Evolutionary conservation across 768 basidiomycete species (phyloP).

Genomic region (Lactarius sanguifluus): DNA sequence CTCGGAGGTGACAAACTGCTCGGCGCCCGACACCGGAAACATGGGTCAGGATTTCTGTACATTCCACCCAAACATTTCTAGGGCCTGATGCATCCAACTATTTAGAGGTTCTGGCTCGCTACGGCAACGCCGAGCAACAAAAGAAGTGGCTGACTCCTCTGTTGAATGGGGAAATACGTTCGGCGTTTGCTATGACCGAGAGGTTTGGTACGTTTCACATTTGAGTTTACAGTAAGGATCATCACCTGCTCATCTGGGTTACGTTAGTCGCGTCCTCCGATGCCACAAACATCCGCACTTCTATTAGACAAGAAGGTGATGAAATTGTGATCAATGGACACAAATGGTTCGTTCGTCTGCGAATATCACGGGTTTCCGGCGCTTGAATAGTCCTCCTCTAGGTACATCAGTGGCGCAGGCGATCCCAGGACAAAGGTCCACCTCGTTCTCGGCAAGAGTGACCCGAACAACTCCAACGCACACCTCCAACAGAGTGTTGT

Average conservation of each 20-base stretch:
- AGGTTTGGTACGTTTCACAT: conserved; percentile 59
- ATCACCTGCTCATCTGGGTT: conserved; percentile 20
- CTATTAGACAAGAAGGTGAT: conserved; percentile 77
- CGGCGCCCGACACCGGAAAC: conserved; percentile 96
- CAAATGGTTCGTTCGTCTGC: conserved; percentile 68
- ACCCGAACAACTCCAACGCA: conserved; percentile 71
- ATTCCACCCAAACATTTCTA: neutral
- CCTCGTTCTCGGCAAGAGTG: conserved; percentile 93
- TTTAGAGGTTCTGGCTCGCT: conserved; percentile 93
- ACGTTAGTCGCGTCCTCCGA: conserved; percentile 84
- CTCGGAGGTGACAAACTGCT: conserved; percentile 88
- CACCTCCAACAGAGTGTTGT: conserved; percentile 93
- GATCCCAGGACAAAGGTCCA: conserved; percentile 89
- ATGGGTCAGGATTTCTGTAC: conserved; percentile 64
- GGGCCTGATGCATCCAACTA: conserved; percentile 15
- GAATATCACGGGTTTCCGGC: neutral
- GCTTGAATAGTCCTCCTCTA: conserved; percentile 35
- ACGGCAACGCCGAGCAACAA: conserved; percentile 90
- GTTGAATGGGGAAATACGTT: conserved; percentile 89
- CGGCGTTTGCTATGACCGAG: conserved; percentile 97
- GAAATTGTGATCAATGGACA: conserved; percentile 94
- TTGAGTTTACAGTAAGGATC: neutral
- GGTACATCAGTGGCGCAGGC: conserved; percentile 98
- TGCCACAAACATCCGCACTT: conserved; percentile 91
- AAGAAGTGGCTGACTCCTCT: conserved; percentile 86